Percentiles rank a stretch among this genome's conserved stretches.
Conservation (phyloP, 2,329 filamentous ascomycete genomes). For the Arachnomyces sp. region DNA sequence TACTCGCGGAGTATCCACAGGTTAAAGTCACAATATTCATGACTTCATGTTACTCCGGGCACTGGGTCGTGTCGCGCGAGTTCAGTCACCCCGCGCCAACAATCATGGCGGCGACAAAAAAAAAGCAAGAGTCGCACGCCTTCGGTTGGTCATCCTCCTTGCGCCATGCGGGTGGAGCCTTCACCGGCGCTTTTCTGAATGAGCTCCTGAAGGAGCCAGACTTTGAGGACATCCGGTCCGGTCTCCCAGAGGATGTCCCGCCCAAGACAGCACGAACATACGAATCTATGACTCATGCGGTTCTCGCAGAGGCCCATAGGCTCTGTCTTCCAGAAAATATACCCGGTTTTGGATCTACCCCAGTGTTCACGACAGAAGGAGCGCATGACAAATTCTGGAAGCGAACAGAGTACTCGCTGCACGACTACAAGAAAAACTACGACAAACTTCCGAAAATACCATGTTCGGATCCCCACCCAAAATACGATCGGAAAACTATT, state of each 20-base stretch:
- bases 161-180: not conserved
- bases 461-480: not conserved
- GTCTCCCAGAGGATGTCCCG: not conserved
- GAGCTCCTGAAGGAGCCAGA: not conserved
- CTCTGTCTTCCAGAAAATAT: not conserved
- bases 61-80: not conserved
- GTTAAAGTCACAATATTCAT: not conserved
- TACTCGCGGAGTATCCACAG: not conserved
- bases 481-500: not conserved
- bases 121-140: not conserved
- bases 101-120: too few relatives aligned
- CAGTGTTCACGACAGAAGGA: not conserved
- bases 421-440: not conserved
- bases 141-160: not conserved
- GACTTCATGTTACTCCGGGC: not conserved
- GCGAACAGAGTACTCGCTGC: not conserved
- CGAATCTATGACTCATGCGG: not conserved
- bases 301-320: not conserved
- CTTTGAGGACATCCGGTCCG: too few relatives aligned
- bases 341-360: not conserved
- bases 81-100: too few relatives aligned
- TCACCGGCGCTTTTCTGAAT: not conserved
- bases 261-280: not conserved
- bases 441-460: not conserved
- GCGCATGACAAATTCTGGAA: not conserved